Conservation (phyloP, 2,329 filamentous ascomycete species). For the Colletotrichum sp. region DNA sequence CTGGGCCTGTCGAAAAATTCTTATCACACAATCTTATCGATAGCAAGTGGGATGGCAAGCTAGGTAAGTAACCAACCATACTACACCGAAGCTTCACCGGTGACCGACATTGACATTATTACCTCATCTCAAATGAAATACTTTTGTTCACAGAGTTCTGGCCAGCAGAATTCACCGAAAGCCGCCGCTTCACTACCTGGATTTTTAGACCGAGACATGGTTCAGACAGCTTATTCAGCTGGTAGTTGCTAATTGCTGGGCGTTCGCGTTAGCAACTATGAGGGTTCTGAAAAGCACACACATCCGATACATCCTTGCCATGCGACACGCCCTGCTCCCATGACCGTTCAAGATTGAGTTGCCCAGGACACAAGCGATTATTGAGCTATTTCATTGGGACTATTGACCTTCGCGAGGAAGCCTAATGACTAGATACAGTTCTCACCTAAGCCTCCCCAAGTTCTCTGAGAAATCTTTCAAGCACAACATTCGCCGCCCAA, state of each 20-base stretch:
- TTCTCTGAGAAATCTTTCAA: neutral
- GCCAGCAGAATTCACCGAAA: neutral
- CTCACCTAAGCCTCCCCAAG: neutral
- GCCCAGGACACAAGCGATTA: neutral
- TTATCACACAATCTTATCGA: conserved; percentile 22
- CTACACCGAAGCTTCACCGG: neutral
- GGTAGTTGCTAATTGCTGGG: neutral
- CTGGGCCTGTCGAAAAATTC: neutral
- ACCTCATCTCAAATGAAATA: neutral
- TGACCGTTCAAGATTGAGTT: neutral
- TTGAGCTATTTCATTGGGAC: neutral
- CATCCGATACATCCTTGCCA: neutral
- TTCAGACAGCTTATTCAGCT: neutral
- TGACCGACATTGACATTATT: neutral
- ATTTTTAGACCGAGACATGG: neutral
- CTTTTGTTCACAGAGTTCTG: neutral
- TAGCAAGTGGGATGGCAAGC: neutral
- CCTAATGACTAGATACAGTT: neutral
- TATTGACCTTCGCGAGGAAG: neutral
- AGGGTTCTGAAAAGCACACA: neutral
- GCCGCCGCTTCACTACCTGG: neutral
- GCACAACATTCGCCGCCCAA: neutral
- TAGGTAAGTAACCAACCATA: neutral
- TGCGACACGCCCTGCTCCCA: neutral
- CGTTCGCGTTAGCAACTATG: neutral